Evolutionary conservation across 306 rosid genomes (phyloP).

Genomic region (Luffa aegyptiaca): DNA sequence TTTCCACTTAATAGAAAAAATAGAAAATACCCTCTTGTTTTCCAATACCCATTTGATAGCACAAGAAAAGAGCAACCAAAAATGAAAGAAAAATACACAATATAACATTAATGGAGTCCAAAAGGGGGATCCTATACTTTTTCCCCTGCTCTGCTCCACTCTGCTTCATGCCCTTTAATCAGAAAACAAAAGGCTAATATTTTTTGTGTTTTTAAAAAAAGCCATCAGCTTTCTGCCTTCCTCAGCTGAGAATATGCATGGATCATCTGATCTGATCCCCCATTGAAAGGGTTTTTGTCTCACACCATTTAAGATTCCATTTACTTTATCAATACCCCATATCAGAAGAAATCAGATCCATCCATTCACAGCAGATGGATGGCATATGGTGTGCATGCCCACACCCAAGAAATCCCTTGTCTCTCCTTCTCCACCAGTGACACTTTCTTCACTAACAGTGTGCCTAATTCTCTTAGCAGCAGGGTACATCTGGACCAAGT

Average conservation of each 20-base stretch:
- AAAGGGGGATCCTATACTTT: background rate
- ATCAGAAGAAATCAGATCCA: conserved; percentile 45
- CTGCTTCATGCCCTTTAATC: background rate
- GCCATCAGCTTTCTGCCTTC: background rate
- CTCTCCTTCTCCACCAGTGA: background rate
- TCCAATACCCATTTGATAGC: background rate
- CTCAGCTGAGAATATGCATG: conserved; percentile 3
- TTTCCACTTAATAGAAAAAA: background rate
- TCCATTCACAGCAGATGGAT: conserved; percentile 53
- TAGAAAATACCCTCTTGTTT: background rate
- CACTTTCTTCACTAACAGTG: conserved; percentile 33
- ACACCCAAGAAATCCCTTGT: conserved; percentile 79
- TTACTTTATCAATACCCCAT: background rate
- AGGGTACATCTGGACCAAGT: conserved; percentile 38
- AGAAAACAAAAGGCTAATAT: background rate
- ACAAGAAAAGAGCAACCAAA: background rate
- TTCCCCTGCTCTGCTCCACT: background rate
- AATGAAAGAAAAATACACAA: conserved; percentile 1
- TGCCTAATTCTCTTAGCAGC: conserved; percentile 43
- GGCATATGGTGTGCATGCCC: conserved; percentile 63
- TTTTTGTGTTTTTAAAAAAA: background rate
- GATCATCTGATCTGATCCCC: background rate
- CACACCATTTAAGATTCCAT: background rate
- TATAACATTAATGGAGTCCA: background rate
- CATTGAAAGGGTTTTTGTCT: background rate